phyloP scores from a whole-genome alignment of 257 asterid genomes.

The Eustoma russellianum region DNA sequence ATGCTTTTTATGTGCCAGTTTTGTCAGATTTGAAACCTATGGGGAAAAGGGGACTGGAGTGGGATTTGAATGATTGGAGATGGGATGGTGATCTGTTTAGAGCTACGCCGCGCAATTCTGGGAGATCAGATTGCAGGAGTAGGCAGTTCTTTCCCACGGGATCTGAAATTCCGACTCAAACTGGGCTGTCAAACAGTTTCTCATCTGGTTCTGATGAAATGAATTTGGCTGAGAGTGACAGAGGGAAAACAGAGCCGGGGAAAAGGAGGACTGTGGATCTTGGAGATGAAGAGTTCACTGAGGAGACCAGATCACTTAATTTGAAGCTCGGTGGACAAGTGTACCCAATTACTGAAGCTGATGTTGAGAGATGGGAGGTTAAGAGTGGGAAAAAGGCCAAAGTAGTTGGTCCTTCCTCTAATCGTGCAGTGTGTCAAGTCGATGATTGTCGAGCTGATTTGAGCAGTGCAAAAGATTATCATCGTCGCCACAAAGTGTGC shows the following conservation, averaged over 20 bases:
- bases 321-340: constrained; percentile 72
- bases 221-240: constrained; percentile 22
- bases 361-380: constrained; percentile 35
- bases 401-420: constrained; percentile 30
- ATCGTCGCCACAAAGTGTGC: constrained; percentile 89
- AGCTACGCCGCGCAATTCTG: constrained; percentile 46
- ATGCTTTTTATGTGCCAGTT: constrained; percentile 21
- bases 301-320: constrained; percentile 52
- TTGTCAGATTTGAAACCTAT: constrained; percentile 39
- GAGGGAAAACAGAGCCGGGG: constrained; percentile 56
- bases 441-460: constrained; percentile 77
- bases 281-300: constrained; percentile 30
- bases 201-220: constrained; percentile 34
- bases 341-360: constrained; percentile 36
- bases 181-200: constrained; percentile 23
- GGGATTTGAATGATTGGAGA: constrained; percentile 84
- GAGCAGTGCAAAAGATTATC: constrained; percentile 77
- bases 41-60: constrained; percentile 60
- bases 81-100: constrained; percentile 85
- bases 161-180: constrained; percentile 28
- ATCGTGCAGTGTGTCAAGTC: constrained; percentile 69
- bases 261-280: constrained; percentile 46
- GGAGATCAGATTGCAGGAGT: constrained; percentile 51
- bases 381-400: constrained; percentile 69
- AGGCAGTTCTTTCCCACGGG: constrained; percentile 47